Evolutionary conservation across 2,329 filamentous ascomycete species (phyloP).

Genomic region (Fusarium liriodendri): DNA sequence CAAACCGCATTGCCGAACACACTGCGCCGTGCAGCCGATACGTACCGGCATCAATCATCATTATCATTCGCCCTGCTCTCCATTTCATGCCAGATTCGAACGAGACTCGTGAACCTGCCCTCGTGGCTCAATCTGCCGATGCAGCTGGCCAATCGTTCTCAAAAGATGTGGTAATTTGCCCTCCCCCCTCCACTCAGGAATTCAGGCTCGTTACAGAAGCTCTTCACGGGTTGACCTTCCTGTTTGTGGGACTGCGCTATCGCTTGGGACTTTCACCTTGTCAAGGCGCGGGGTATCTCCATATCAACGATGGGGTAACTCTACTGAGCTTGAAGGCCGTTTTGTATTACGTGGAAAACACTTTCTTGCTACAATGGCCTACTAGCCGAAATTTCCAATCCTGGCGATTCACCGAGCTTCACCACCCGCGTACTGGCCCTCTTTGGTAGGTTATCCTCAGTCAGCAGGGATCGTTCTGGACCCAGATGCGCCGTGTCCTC

Average conservation of each 20-base stretch:
- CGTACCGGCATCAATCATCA: slow-evolving; percentile 12
- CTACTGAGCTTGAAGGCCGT: background rate
- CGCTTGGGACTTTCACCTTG: background rate
- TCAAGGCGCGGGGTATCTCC: slow-evolving; percentile 22
- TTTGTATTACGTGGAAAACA: background rate
- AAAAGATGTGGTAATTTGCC: slow-evolving; percentile 10
- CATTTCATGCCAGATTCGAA: slow-evolving; percentile 5
- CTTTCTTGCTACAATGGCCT: slow-evolving; percentile 23
- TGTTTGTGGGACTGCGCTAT: slow-evolving; percentile 19
- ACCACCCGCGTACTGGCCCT: slow-evolving; percentile 13
- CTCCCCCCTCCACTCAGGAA: background rate
- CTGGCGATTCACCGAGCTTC: slow-evolving; percentile 20
- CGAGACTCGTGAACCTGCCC: background rate
- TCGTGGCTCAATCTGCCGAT: background rate
- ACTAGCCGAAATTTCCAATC: slow-evolving; percentile 6
- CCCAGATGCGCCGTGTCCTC: background rate
- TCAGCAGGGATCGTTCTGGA: slow-evolving; percentile 2
- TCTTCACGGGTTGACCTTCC: slow-evolving; percentile 31
- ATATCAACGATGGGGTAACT: slow-evolving; percentile 22
- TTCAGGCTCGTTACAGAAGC: background rate
- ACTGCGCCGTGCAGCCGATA: slow-evolving; percentile 9
- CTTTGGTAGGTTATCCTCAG: slow-evolving; percentile 1
- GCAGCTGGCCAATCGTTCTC: slow-evolving; percentile 18
- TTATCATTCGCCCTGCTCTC: background rate
- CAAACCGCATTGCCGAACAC: slow-evolving; percentile 16